Conservation (phyloP, 306 rosid genomes). For the Vigna nakashimae region DNA sequence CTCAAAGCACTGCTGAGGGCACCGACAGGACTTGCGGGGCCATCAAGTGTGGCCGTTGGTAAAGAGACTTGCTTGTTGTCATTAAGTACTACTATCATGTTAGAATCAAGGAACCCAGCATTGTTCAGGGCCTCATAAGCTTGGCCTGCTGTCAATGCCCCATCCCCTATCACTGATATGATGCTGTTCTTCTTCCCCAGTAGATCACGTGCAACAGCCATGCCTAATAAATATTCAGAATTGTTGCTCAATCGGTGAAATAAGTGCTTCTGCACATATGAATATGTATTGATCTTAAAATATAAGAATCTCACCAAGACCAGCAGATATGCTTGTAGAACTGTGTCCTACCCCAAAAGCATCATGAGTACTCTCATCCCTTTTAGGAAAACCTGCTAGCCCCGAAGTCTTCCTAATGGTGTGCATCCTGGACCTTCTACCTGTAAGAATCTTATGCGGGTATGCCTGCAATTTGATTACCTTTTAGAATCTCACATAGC, state of each 20-base stretch:
- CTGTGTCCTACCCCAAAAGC: conserved; percentile 96
- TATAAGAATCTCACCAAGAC: conserved; percentile 67
- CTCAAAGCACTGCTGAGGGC: conserved; percentile 79
- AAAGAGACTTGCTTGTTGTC: conserved; percentile 97
- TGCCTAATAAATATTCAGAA: conserved; percentile 60
- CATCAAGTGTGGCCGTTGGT: conserved; percentile 94
- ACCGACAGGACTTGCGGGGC: conserved; percentile 96
- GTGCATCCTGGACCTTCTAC: conserved; percentile 88
- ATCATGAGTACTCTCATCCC: conserved; percentile 89
- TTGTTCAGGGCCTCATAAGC: conserved; percentile 98
- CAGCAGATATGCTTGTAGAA: conserved; percentile 97
- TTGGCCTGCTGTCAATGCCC: conserved; percentile 98
- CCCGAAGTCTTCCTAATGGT: conserved; percentile 92
- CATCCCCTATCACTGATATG: conserved; percentile 93
- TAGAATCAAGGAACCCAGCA: conserved; percentile 83
- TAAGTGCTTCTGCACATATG: neutral
- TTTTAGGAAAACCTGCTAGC: conserved; percentile 89
- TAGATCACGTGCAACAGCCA: conserved; percentile 95
- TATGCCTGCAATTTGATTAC: conserved; percentile 71
- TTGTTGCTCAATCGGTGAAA: conserved; percentile 8
- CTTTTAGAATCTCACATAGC: conserved; percentile 46
- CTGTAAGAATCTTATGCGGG: conserved; percentile 93
- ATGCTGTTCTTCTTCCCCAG: conserved; percentile 75
- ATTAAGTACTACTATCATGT: conserved; percentile 82
- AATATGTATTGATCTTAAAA: neutral